Conservation (phyloP, 1,139 yeast genomes). For the Blastobotrys petasosporus region DNA sequence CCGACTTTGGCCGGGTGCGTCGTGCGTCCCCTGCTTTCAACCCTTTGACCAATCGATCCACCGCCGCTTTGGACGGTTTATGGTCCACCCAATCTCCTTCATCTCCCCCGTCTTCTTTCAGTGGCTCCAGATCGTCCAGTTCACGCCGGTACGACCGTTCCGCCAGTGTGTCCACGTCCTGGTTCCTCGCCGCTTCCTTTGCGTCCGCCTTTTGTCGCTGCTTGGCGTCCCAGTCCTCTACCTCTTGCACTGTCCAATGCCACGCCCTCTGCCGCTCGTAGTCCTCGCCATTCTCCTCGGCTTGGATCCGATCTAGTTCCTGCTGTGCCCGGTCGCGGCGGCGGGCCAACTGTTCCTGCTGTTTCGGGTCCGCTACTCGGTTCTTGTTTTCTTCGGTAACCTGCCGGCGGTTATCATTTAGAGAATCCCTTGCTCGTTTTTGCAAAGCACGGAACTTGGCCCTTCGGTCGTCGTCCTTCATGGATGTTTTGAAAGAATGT, state of each 20-base stretch:
- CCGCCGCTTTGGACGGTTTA: slow-evolving; percentile 37
- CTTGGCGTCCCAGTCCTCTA: slow-evolving; percentile 58
- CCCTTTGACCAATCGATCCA: slow-evolving; percentile 39
- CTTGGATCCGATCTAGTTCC: slow-evolving; percentile 40
- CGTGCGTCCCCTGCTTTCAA: slow-evolving; percentile 38
- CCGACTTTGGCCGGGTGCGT: slow-evolving; percentile 34
- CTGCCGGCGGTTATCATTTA: slow-evolving; percentile 38
- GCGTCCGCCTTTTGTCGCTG: slow-evolving; percentile 27
- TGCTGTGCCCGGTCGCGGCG: slow-evolving; percentile 34
- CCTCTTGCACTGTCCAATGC: slow-evolving; percentile 63
- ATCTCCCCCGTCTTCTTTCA: slow-evolving; percentile 22
- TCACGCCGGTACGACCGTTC: slow-evolving; percentile 49
- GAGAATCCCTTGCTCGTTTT: slow-evolving; percentile 26
- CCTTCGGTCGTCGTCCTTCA: slow-evolving; percentile 1
- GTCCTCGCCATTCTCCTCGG: slow-evolving; percentile 38
- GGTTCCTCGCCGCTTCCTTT: slow-evolving; percentile 15
- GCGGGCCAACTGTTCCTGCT: slow-evolving; percentile 32
- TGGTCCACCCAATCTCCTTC: slow-evolving; percentile 22
- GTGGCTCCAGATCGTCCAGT: slow-evolving; percentile 40
- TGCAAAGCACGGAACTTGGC: slow-evolving; percentile 20
- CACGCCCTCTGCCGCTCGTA: slow-evolving; percentile 44
- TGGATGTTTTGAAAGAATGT: too few relatives aligned
- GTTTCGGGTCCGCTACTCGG: slow-evolving; percentile 31
- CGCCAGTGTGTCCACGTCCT: slow-evolving; percentile 48
- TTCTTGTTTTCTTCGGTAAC: slow-evolving; percentile 39